Conservation (phyloP, 2,329 filamentous ascomycete genomes). For the Aspergillus ochraceus region DNA sequence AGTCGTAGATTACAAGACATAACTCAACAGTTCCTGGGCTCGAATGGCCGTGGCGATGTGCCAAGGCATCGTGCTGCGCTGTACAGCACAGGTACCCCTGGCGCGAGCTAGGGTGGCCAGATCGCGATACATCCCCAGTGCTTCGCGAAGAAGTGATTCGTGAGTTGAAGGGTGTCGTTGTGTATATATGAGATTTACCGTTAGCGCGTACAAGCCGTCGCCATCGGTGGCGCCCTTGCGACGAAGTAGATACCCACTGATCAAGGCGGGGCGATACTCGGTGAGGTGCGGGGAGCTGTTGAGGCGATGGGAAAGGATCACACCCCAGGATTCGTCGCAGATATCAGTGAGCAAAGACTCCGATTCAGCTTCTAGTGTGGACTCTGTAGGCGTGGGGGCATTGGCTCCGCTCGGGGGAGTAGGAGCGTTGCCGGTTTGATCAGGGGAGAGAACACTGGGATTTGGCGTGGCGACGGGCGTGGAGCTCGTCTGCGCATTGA, state of each 20-base stretch:
- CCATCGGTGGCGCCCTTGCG: slow-evolving; percentile 42
- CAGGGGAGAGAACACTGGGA: slow-evolving; percentile 41
- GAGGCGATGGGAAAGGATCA: slow-evolving; percentile 54
- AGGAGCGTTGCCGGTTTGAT: slow-evolving; percentile 42
- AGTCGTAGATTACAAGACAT: slow-evolving; percentile 36
- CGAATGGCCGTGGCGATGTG: slow-evolving; percentile 48
- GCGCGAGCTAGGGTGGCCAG: slow-evolving; percentile 44
- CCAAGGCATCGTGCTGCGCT: slow-evolving; percentile 47
- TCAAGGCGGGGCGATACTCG: slow-evolving; percentile 43
- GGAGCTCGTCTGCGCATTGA: slow-evolving; percentile 35
- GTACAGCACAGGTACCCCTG: slow-evolving; percentile 43
- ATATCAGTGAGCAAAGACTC: slow-evolving; percentile 59
- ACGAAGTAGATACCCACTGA: slow-evolving; percentile 50
- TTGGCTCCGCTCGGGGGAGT: slow-evolving; percentile 41
- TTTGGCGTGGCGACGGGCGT: slow-evolving; percentile 43
- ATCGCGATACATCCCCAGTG: slow-evolving; percentile 47
- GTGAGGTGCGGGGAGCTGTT: slow-evolving; percentile 43
- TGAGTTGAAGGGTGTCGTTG: slow-evolving; percentile 29
- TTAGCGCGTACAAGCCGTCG: slow-evolving; percentile 43
- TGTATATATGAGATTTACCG: slow-evolving; percentile 44
- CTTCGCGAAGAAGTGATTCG: slow-evolving; percentile 42
- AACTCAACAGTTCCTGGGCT: slow-evolving; percentile 43
- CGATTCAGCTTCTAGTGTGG: slow-evolving; percentile 48
- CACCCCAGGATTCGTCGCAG: slow-evolving; percentile 60
- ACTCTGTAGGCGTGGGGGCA: slow-evolving; percentile 35